Evolutionary conservation across 495 filamentous ascomycete species (phyloP), one percentile per base, ranked within the genome.

Genomic region (Aspergillus kassunensis): DNA sequence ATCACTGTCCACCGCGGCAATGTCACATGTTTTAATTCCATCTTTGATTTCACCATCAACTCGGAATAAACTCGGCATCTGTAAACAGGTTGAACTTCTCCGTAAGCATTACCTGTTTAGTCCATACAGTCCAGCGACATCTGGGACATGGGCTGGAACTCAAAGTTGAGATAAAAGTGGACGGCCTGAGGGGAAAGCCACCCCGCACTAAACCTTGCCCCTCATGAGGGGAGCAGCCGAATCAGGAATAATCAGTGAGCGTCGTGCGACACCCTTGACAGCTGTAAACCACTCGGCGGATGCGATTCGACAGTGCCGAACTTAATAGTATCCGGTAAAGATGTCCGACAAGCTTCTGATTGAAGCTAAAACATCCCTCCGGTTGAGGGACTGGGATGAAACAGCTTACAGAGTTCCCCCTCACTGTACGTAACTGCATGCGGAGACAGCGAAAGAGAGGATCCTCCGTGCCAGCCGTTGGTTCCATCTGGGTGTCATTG

Each of bases 221-320:
- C 54, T 51, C 54, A 46, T 40, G 53, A 55, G 53, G 53, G 53
- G 53, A 31, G 19, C 25, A 20, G n/a, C 41, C 37, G 21, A 44
- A 51, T 37, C 25, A 25, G 42, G 15, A 33, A 40, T 15, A 40
- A 13, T 16, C 16, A 19, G 20, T 27, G 9, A 47, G 30, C 43
- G 15, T 1, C n/a, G n/a, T 33, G 29, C 18, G 5, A 20, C 10
- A 31, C 18, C 16, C 42, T 33, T 33, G 15, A 15, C 5, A 18
- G 20, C 15, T 18, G 15, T 27, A 45, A 19, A 20, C 27, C 42
- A 45, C 25, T 21, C 42, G 21, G 42, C 3, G 18, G 16, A 4
- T 6, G 2, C 27, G 20, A 18, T 44, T 44, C 16, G 13, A 30
- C 25, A 5, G 18, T n/a, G 24, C 3, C 4, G 36, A 40, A 7